phyloP scores from a whole-genome alignment of 768 basidiomycete genomes.

The Psilocybe cubensis region DNA sequence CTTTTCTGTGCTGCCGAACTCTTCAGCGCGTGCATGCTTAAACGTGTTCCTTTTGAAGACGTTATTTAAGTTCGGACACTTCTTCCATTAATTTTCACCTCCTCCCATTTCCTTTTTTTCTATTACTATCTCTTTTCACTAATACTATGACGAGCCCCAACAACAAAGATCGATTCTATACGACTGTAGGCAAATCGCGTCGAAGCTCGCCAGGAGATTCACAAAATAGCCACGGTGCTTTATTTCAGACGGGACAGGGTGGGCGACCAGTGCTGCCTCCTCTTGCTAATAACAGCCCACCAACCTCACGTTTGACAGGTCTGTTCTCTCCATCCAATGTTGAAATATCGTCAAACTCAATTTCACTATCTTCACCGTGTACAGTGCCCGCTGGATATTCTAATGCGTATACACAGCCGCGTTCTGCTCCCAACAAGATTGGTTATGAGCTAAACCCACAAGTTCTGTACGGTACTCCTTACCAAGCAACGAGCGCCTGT shows the following conservation, averaged over 20 bases:
- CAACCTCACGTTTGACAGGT: constrained; percentile 91
- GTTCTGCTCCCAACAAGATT: constrained; percentile 56
- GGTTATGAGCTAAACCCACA: constrained; percentile 58
- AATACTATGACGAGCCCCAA: constrained; percentile 67
- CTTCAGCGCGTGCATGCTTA: constrained; percentile 24
- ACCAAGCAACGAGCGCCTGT: constrained; percentile 41
- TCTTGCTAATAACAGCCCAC: constrained; percentile 82
- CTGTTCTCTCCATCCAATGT: constrained; percentile 69
- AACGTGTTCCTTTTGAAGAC: constrained; percentile 27
- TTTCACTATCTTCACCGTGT: constrained; percentile 49
- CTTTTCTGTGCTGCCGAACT: constrained; percentile 15
- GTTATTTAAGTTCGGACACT: constrained; percentile 43
- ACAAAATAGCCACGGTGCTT: constrained; percentile 55
- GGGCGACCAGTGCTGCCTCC: constrained; percentile 88
- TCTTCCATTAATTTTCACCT: constrained; percentile 37
- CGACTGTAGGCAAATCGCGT: constrained; percentile 65
- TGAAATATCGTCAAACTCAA: constrained; percentile 57
- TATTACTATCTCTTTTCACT: constrained; percentile 63
- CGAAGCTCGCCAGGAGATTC: constrained; percentile 71
- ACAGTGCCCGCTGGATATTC: constrained; percentile 63
- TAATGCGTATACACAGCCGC: constrained; percentile 65
- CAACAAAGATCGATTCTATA: constrained; percentile 74
- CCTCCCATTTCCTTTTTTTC: constrained; percentile 57
- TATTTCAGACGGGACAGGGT: constrained; percentile 84
- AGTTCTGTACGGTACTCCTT: constrained; percentile 38